Evolutionary conservation across 805 yeast species (phyloP).

Genomic region (Barnettozyma sucrosica): DNA sequence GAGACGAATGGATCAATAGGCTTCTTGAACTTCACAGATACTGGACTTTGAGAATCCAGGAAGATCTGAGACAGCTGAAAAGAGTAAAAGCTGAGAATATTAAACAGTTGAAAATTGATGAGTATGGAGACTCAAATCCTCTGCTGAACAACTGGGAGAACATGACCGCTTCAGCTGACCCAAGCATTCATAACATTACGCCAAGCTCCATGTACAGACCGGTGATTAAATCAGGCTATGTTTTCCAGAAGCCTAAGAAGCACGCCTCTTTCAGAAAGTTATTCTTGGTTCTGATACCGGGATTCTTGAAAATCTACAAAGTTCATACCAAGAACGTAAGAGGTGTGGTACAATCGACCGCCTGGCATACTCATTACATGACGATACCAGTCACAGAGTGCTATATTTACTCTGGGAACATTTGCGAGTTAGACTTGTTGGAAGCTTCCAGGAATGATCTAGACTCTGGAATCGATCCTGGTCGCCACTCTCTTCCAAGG

Average conservation of each 20-base stretch:
- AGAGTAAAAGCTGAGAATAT: slow-evolving; percentile 41
- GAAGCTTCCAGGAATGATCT: slow-evolving; percentile 35
- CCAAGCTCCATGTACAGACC: slow-evolving; percentile 54
- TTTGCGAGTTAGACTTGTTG: slow-evolving; percentile 53
- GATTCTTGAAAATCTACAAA: slow-evolving; percentile 54
- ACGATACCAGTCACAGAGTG: slow-evolving; percentile 61
- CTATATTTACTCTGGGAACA: slow-evolving; percentile 69
- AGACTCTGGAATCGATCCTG: slow-evolving; percentile 43
- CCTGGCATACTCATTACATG: slow-evolving; percentile 45
- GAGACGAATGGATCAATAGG: slow-evolving; percentile 65
- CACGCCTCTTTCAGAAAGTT: slow-evolving; percentile 59
- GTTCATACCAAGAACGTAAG: slow-evolving; percentile 40
- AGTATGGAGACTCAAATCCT: slow-evolving; percentile 48
- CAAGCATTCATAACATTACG: slow-evolving; percentile 48
- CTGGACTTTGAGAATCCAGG: slow-evolving; percentile 49
- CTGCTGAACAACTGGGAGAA: slow-evolving; percentile 46
- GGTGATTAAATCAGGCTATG: slow-evolving; percentile 55
- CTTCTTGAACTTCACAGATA: slow-evolving; percentile 41
- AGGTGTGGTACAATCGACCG: slow-evolving; percentile 41
- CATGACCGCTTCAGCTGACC: slow-evolving; percentile 47
- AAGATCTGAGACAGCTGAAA: slow-evolving; percentile 35
- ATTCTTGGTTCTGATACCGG: slow-evolving; percentile 65
- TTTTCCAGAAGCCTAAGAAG: slow-evolving; percentile 66
- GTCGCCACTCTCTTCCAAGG: slow-evolving; percentile 58
- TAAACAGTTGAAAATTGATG: slow-evolving; percentile 42